Evolutionary conservation across 1,139 yeast genomes (phyloP), one percentile per base, ranked within the genome.

Genomic region (Yamadazyma buinensis): DNA sequence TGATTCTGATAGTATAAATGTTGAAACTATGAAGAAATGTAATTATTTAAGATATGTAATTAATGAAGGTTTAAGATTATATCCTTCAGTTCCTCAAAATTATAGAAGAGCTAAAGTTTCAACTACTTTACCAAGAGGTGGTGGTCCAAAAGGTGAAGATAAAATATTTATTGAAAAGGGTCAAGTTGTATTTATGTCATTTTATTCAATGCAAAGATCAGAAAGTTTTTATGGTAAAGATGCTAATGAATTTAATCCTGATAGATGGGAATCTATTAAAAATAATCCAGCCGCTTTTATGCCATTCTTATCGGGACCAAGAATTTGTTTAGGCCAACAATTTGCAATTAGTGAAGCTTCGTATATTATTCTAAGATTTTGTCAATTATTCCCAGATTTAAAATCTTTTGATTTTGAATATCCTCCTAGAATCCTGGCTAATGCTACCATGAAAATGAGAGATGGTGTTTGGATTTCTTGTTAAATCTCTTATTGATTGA

Each of bases 71-170:
- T 63, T 75, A 38, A 60, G 82, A 42, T 44, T 75, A 45, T 75
- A 72, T 44, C 82, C 82, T 3, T 59, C 73, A 7, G 80, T 76
- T 5, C 80, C 81, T 4, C 55, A 56, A 41, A 75, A 75, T 48
- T 61, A 61, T 43, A 59, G 82, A 36, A 49, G 55, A 26, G 73
- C 80, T 13, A 44, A 35, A 12, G 57, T 52, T 37, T 58, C 67
- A 43, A 72, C 78, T 2, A 61, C 70, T 4, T 56, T 75, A 30
- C 80, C 80, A n/a, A 57, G 55, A 20, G 80, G 80, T 15, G 80
- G 80, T 15, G 81, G 80, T 3, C 54, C 59, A 1, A 64, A 72
- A 39, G 72, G 65, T 12, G 32, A 44, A 12, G 43, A 56, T 14
- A 78, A 78, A 4, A 41, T 75, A 3, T 63, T 67, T 37, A 52